These are phyloP conservation scores for Chytridium lagenaria DNA, from an alignment of 371 early-diverging fungal species.

Conservation along the genomic window DNA sequence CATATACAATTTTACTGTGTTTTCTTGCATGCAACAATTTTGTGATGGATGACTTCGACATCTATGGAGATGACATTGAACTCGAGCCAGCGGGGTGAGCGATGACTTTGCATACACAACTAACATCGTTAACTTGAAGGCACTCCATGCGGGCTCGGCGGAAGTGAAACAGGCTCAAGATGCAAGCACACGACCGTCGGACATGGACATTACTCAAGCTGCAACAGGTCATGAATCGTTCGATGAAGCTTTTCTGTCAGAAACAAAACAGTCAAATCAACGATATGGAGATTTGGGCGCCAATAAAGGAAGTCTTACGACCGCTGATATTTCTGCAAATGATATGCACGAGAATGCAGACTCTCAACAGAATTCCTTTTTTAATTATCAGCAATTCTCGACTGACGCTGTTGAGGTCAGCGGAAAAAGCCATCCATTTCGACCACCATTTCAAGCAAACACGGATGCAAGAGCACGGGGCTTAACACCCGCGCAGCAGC, in stretches of 20 bases:
- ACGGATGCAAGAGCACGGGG: background rate
- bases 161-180: background rate
- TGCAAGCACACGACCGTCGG: background rate
- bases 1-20: no score
- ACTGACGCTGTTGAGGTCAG: background rate
- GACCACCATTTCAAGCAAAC: background rate
- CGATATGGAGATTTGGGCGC: background rate
- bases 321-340: background rate
- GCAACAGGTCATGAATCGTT: no score
- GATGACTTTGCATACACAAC: background rate
- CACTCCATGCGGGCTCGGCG: background rate
- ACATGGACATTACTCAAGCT: background rate
- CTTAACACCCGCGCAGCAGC: background rate
- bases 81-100: conserved; percentile 3
- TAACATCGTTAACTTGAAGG: background rate
- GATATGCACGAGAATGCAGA: background rate
- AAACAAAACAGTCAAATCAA: no score
- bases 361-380: background rate
- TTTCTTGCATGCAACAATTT: background rate
- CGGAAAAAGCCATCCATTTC: background rate
- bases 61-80: conserved; percentile 3
- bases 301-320: background rate
- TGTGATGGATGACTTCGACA: conserved; percentile 16
- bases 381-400: background rate
- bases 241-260: no score